Base-by-base conservation (phyloP, 169 alveolate species). In the Plasmodium blacklocki region DNA sequence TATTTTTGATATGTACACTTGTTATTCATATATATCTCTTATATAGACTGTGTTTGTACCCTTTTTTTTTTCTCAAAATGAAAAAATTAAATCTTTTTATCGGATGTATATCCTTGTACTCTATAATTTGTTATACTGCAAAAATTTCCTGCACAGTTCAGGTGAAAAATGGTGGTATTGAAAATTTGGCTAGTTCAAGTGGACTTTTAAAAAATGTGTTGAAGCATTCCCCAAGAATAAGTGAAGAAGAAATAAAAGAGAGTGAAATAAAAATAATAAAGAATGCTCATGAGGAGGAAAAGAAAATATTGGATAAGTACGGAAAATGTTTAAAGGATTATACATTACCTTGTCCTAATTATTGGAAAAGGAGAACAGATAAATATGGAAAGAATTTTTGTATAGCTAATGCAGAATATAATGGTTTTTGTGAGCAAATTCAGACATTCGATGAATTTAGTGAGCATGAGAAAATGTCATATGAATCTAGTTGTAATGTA, bases 301-400 rank as follows among this genome's bases (percentile, higher is more conserved):
- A 71, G 62, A 71, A 47, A 60, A 85, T n/a, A 12, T 15, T 71
- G 6, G 74, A 85, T 58, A 58, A 68, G 59, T 43, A 70, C 15
- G 75, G 39, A 7, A 62, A 62, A 52, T 88, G 93, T 73, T 43
- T 54, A 88, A 74, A 74, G 49, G 88, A 88, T 88, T 88, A 88
- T 73, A 58, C 93, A 67, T 73, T 73, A 56, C 76, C 88, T 18
- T 88, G 93, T 43, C 93, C 93, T 62, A 73, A 88, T 72, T 66
- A 73, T 68, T 88, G 91, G 91, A 15, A 85, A 68, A 80, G 68
- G 18, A 32, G 56, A 66, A 67, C 19, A 15, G 19, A 52, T 32
- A 52, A 70, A 29, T 58, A 70, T 39, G 70, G 49, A 47, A 71
- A 85, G 72, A 70, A 32, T 70, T n/a, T 68, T 19, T 85, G 91